A percentile compares a stretch with the other conserved stretches of the same genome.
These are phyloP conservation scores for Annulohypoxylon bovei DNA, from an alignment of 495 filamentous ascomycete species.

Conservation along the genomic window DNA sequence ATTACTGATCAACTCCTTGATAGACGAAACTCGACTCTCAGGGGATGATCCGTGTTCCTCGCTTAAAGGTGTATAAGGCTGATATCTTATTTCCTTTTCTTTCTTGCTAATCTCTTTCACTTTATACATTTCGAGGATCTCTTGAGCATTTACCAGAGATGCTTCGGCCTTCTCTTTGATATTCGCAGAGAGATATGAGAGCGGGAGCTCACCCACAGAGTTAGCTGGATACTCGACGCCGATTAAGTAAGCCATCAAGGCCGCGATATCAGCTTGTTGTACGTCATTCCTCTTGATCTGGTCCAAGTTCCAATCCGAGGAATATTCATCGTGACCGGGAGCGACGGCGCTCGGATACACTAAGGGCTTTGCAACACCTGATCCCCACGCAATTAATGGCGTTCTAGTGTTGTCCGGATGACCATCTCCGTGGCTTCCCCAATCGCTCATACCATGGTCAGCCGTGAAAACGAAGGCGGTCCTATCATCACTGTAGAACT, in stretches of 20 bases:
- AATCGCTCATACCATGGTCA: constrained; percentile 99
- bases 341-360: constrained; percentile 62
- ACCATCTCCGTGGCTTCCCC: constrained; percentile 96
- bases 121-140: constrained; percentile 95
- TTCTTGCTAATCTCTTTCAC: constrained; percentile 93
- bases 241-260: constrained; percentile 95
- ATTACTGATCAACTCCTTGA: constrained; percentile 72
- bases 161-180: constrained; percentile 83
- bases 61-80: constrained; percentile 70
- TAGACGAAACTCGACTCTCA: constrained; percentile 72
- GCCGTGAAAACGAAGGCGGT: constrained; percentile 98
- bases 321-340: constrained; percentile 92
- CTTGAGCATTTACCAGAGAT: constrained; percentile 82
- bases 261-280: constrained; percentile 92
- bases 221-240: constrained; percentile 94
- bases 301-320: constrained; percentile 85
- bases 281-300: constrained; percentile 88
- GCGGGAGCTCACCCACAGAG: constrained; percentile 91
- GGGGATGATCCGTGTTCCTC: constrained; percentile 67
- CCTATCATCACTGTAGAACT: constrained; percentile 91
- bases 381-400: constrained; percentile 93
- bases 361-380: constrained; percentile 83
- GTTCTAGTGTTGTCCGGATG: constrained; percentile 98
- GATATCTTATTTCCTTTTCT: constrained; percentile 76
- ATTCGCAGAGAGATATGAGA: constrained; percentile 79